Conservation (phyloP, 257 asterid genomes). For the Solanum appendiculatum region DNA sequence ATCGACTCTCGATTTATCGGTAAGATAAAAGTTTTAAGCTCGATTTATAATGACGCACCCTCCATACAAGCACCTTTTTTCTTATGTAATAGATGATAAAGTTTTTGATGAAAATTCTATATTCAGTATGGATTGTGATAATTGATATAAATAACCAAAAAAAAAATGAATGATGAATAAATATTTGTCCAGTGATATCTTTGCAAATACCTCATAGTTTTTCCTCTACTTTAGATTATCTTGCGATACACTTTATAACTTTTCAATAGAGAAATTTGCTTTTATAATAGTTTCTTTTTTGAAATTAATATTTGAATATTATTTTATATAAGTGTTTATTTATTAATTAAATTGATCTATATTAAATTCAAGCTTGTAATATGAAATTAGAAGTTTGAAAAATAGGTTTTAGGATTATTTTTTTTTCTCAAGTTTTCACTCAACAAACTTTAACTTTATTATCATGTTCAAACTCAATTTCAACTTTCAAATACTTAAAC, state of each 20-base stretch:
- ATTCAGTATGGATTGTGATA: not conserved
- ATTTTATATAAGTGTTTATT: not conserved
- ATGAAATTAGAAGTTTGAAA: not conserved
- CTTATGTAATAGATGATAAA: not conserved
- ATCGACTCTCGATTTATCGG: too few relatives aligned
- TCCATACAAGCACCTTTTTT: not conserved
- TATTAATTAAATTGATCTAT: not conserved
- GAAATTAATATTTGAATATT: not conserved
- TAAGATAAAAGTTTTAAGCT: not conserved
- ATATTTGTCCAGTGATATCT: not conserved
- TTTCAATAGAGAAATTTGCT: not conserved
- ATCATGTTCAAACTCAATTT: not conserved
- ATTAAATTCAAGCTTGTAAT: not conserved
- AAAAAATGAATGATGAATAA: not conserved
- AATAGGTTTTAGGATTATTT: not conserved
- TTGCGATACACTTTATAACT: not conserved
- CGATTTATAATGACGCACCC: not conserved
- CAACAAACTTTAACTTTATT: not conserved
- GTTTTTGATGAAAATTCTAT: not conserved
- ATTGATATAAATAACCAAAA: not conserved
- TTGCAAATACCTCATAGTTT: not conserved
- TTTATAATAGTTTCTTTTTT: not conserved
- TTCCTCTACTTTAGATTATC: not conserved
- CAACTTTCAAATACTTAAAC: not conserved
- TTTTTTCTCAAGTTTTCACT: not conserved